These are phyloP conservation scores for Gautieria morchelliformis DNA, from an alignment of 768 basidiomycete genomes.

Conservation along the genomic window DNA sequence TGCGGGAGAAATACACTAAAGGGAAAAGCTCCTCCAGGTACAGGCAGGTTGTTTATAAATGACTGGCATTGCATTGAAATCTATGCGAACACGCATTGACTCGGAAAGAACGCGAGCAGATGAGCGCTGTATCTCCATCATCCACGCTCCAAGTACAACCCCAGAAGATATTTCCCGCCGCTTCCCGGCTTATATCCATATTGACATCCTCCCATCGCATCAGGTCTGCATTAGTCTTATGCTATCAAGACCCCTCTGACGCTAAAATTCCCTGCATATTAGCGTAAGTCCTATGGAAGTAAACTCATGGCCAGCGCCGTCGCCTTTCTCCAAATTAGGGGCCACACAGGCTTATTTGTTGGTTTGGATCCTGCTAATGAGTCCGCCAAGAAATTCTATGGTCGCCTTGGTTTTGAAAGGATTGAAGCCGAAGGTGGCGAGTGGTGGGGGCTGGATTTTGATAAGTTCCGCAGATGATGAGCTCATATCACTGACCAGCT, in stretches of 20 bases:
- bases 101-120: conserved; percentile 25
- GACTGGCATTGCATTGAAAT: not conserved
- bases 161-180: conserved; percentile 48
- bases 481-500: no score
- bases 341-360: conserved; percentile 51
- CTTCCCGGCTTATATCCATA: conserved; percentile 68
- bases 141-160: conserved; percentile 30
- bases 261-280: not conserved
- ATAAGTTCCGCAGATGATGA: not conserved
- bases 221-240: conserved; percentile 24
- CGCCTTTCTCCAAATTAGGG: conserved; percentile 36
- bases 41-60: conserved; percentile 13
- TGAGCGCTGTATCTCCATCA: conserved; percentile 25
- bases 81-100: not conserved
- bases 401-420: conserved; percentile 46
- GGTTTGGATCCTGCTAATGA: conserved; percentile 58
- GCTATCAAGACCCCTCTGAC: not conserved
- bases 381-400: conserved; percentile 53
- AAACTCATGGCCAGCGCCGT: conserved; percentile 48
- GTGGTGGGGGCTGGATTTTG: conserved; percentile 5
- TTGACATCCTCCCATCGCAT: conserved; percentile 57
- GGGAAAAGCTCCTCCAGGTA: not conserved
- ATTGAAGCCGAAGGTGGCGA: conserved; percentile 25
- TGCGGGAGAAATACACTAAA: conserved; percentile 44
- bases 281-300: conserved; percentile 58